Base-by-base conservation (phyloP, 2,329 filamentous ascomycete genomes). In the Colletotrichum sp. region DNA sequence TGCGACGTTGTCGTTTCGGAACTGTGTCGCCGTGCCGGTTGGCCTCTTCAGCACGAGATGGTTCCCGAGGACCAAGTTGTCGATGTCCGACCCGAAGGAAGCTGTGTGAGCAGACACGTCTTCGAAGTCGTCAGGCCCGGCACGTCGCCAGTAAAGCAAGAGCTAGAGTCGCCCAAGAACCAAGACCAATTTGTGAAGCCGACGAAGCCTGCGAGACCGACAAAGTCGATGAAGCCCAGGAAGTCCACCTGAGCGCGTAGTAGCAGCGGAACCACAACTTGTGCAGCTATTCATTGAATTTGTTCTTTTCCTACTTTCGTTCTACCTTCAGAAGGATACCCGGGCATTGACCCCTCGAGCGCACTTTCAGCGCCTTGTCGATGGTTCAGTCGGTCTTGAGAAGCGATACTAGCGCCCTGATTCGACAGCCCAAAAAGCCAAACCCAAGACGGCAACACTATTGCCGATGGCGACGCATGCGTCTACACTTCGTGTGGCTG, bases 1-100 rank as follows among this genome's bases (percentile, higher is more conserved):
- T 98, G 96, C 85, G 97, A 99, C 82, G 91, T 96, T 55, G 93
- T 99, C 11, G 94, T 99, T 16, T 91, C 94, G 1, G 96, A 99
- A 86, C 90, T 99, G 69, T 96, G 95, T 82, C 91, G 93, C 61
- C 92, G 95, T 15, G 93, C 95, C 2, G 94, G 93, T 5, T 99
- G 97, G 97, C 88, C 92, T 8, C 85, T 98, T 69, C 83, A 91
- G 61, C 96, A 98, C 82, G 93, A 95, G 78, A 98, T 98, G 95
- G 90, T 97, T 75, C 92, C 93, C n/a, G 84, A 89, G 11, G 87
- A 90, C 39, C 92, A 95, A 84, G 85, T 88, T 73, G 88, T 95
- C 22, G 86, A 91, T 29, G 88, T 95, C 19, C 81, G 82, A 75
- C 79, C 87, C 8, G 86, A 88, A 59, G 87, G 90, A 65, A 90